Evolutionary conservation across 768 basidiomycete genomes (phyloP).

Genomic region (Russula brevipes): DNA sequence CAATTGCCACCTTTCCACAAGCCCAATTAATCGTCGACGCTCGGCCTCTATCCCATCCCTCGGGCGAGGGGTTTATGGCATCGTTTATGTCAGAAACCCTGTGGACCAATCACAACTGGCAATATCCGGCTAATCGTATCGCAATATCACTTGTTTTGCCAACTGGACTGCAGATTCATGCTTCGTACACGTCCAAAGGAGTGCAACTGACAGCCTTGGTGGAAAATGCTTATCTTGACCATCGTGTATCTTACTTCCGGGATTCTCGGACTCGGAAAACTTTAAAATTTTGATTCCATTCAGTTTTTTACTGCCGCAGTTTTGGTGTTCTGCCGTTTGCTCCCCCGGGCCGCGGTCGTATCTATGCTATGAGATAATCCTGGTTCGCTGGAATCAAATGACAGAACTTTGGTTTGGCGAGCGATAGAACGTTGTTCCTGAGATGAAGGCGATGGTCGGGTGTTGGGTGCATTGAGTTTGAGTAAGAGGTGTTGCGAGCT

Average conservation of each 20-base stretch:
- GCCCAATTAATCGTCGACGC: background rate
- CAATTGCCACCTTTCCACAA: background rate
- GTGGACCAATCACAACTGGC: background rate
- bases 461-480: background rate
- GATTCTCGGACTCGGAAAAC: background rate
- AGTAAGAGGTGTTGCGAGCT: background rate
- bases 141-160: constrained; percentile 3
- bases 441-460: background rate
- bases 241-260: constrained; percentile 3
- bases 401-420: constrained; percentile 7
- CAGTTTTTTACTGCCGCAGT: background rate
- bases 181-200: background rate
- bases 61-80: background rate
- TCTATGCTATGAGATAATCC: too few relatives aligned
- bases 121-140: background rate
- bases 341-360: background rate
- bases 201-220: background rate
- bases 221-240: constrained; percentile 15
- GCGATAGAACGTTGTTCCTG: background rate
- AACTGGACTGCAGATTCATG: background rate
- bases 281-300: constrained; percentile 13
- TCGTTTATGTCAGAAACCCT: constrained; percentile 7
- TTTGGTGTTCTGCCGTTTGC: background rate
- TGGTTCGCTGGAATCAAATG: background rate
- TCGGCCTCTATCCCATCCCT: background rate